These are phyloP conservation scores for Austroboletus rostrupii DNA, from an alignment of 1,284 basidiomycete species.

Conservation along the genomic window DNA sequence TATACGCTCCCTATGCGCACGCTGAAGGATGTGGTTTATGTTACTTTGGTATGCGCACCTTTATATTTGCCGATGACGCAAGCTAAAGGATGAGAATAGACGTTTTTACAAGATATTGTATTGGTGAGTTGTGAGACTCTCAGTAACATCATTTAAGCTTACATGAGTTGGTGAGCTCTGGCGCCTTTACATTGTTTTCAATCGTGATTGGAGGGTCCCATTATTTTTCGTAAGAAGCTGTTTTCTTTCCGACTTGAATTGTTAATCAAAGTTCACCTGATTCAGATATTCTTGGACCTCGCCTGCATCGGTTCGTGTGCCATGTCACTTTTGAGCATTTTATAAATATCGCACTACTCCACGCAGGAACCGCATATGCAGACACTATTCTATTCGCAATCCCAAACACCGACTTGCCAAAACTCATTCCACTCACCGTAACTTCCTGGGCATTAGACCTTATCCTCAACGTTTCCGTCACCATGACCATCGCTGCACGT, in stretches of 20 bases:
- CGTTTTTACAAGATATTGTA: slow-evolving; percentile 15
- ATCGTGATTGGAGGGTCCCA: slow-evolving; percentile 13
- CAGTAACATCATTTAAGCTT: neutral
- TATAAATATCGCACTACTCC: neutral
- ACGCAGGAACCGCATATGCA: slow-evolving; percentile 11
- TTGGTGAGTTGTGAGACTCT: slow-evolving; percentile 6
- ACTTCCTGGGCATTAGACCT: slow-evolving; percentile 15
- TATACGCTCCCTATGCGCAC: slow-evolving; percentile 16
- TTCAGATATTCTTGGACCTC: slow-evolving; percentile 15
- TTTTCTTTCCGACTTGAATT: neutral
- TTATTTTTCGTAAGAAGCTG: slow-evolving; percentile 8
- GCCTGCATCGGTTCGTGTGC: slow-evolving; percentile 15
- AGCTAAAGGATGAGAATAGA: slow-evolving; percentile 5
- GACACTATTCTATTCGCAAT: slow-evolving; percentile 11
- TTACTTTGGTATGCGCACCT: slow-evolving; percentile 8
- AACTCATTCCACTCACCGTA: slow-evolving; percentile 11
- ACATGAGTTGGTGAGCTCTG: slow-evolving; percentile 7
- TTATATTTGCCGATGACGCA: neutral
- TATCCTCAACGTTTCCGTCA: slow-evolving; percentile 13
- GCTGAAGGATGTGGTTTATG: slow-evolving; percentile 15
- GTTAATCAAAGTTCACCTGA: neutral
- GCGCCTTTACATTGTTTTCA: slow-evolving; percentile 18
- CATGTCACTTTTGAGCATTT: neutral
- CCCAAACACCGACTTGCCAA: slow-evolving; percentile 7
- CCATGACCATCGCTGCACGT: slow-evolving; percentile 15